Evolutionary conservation across 2,329 filamentous ascomycete genomes (phyloP).

Genomic region (Epichloe festucae): DNA sequence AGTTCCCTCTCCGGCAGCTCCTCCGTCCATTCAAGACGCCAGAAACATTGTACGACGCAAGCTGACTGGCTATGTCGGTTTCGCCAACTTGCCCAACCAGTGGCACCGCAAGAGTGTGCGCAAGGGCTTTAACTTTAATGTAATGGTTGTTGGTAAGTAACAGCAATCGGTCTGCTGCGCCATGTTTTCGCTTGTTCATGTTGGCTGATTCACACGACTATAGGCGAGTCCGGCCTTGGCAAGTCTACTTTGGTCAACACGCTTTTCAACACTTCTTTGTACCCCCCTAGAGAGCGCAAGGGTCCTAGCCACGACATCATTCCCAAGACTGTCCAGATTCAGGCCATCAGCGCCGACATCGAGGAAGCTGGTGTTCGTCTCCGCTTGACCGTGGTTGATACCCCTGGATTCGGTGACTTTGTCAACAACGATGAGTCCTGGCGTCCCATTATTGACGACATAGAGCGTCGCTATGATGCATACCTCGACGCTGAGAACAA

Average conservation of each 20-base stretch:
- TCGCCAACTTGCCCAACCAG: slow-evolving; percentile 97
- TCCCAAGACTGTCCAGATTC: slow-evolving; percentile 92
- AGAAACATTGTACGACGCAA: slow-evolving; percentile 97
- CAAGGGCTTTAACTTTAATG: slow-evolving; percentile 99
- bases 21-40: slow-evolving; percentile 48
- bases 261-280: slow-evolving; percentile 97
- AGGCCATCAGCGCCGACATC: slow-evolving; percentile 91
- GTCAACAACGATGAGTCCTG: slow-evolving; percentile 99
- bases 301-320: slow-evolving; percentile 95
- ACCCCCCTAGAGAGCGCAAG: slow-evolving; percentile 97
- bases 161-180: background rate
- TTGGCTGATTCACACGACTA: background rate
- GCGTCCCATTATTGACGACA: slow-evolving; percentile 98
- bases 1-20: slow-evolving; percentile 22
- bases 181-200: background rate
- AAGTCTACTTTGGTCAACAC: slow-evolving; percentile 99
- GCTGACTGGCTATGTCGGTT: slow-evolving; percentile 95
- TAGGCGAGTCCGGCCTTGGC: slow-evolving; percentile 96
- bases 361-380: slow-evolving; percentile 97
- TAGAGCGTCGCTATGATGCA: slow-evolving; percentile 96
- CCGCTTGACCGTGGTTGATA: slow-evolving; percentile 92
- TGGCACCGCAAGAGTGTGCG: slow-evolving; percentile 99
- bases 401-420: slow-evolving; percentile 95
- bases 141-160: slow-evolving; percentile 96
- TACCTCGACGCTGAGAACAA: slow-evolving; percentile 99